Conservation (phyloP, 352 stramenopile species). For the Globisporangium echinulatum region DNA sequence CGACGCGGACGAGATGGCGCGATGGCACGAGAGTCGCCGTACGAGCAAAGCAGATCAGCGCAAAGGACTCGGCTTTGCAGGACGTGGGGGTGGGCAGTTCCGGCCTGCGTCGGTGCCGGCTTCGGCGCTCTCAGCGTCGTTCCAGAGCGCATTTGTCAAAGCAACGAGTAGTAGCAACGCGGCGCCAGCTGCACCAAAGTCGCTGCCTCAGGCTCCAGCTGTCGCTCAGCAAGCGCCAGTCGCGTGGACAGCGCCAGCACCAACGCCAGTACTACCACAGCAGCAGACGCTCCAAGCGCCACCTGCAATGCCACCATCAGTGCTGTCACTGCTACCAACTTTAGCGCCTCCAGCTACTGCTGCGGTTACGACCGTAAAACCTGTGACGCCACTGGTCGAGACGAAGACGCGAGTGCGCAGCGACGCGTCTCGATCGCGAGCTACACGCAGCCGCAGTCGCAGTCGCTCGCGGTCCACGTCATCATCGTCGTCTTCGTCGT, state of each 20-base stretch:
- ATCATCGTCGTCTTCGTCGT: background rate
- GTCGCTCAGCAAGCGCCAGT: background rate
- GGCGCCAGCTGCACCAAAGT: background rate
- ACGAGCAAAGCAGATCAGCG: slow-evolving; percentile 61
- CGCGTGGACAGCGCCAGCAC: background rate
- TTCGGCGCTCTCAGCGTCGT: slow-evolving; percentile 7
- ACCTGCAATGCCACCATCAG: no score
- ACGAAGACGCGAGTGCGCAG: background rate
- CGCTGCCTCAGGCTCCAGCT: background rate
- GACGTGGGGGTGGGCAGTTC: background rate
- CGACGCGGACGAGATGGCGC: slow-evolving; percentile 46
- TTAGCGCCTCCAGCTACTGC: background rate
- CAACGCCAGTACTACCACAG: background rate
- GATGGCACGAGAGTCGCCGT: slow-evolving; percentile 44
- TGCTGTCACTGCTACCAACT: background rate
- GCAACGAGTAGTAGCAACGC: slow-evolving; percentile 1
- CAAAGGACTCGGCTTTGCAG: slow-evolving; percentile 62
- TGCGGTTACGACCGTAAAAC: background rate
- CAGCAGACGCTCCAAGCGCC: background rate
- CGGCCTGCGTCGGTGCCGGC: no score
- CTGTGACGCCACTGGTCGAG: no score
- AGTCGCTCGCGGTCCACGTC: background rate
- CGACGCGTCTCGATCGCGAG: background rate
- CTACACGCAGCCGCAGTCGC: background rate
- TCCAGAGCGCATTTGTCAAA: slow-evolving; percentile 21